Base-by-base conservation (phyloP, 192 early-diverging fungal genomes). In the Ambispora gerdemannii region DNA sequence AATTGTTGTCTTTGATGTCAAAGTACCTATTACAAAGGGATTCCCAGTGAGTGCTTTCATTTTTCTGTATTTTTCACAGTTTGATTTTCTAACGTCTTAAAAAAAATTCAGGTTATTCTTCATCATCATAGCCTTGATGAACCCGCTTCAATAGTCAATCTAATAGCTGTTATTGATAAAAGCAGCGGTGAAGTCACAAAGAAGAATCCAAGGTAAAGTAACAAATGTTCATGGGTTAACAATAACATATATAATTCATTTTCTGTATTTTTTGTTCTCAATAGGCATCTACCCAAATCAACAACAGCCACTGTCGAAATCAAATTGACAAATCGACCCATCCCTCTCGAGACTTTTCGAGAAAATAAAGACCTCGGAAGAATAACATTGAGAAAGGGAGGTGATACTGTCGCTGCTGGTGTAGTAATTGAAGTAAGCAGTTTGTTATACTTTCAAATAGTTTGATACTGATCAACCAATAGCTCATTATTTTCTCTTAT, bases 1-100 rank as follows among this genome's bases (percentile, higher is more conserved):
- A 74, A 90, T 99, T 47, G 90, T 97, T 19, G 92, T 95, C 31
- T 97, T 99, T 87, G 96, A 99, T 63, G 83, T 93, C 22, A 83
- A 84, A 34, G 88, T 93, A 31, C 97, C 97, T 2, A 88, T 99
- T 20, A 99, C 95, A 22, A 88, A 90, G 22, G 97, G 97, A 43
- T 93, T 90, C 56, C 89, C 91, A 4, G 86, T 92, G 78, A 80
- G 82, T 84, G 4, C n/a, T 15, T 2, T 11, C 33, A 38, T 49
- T 43, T 25, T 7, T 60, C 1, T 15, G 15, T 10, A 15, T 10
- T 10, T 10, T 10, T 15, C 15, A 43, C 38, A 61, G 52, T 73
- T 55, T 20, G 34, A 51, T 50, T 50, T 30, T 20, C 58, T 35
- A 50, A 17, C 22, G 72, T 28, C 51, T 17, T 56, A 53, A 50